Conservation (phyloP, 1,284 basidiomycete species). For the Leccinum solheimii region DNA sequence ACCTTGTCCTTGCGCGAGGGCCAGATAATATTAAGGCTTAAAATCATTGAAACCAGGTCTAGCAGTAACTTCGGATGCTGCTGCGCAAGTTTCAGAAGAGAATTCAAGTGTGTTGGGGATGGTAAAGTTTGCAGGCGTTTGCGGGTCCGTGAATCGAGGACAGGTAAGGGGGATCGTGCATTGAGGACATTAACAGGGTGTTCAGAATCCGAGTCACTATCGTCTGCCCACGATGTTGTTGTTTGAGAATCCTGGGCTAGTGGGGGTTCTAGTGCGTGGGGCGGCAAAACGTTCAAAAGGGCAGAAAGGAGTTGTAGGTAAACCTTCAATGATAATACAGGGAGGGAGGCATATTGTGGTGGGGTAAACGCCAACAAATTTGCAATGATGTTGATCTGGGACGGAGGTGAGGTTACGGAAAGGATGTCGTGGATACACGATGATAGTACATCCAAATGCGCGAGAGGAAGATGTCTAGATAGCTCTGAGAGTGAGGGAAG, state of each 20-base stretch:
- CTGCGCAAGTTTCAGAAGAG: slow-evolving; percentile 45
- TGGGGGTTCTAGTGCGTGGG: slow-evolving; percentile 50
- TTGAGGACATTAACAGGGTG: slow-evolving; percentile 38
- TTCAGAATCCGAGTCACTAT: slow-evolving; percentile 36
- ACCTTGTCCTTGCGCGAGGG: slow-evolving; percentile 57
- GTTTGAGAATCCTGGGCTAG: slow-evolving; percentile 25
- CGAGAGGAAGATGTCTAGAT: slow-evolving; percentile 47
- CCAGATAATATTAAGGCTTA: slow-evolving; percentile 58
- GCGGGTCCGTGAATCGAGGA: slow-evolving; percentile 55
- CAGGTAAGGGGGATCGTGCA: slow-evolving; percentile 37
- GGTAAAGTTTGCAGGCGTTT: slow-evolving; percentile 55
- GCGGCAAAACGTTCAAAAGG: slow-evolving; percentile 56
- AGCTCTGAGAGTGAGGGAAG: slow-evolving; percentile 49
- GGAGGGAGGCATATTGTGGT: slow-evolving; percentile 52
- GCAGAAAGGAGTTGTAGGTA: slow-evolving; percentile 56
- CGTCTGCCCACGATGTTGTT: slow-evolving; percentile 31
- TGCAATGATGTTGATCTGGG: slow-evolving; percentile 59
- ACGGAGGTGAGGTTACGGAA: slow-evolving; percentile 27
- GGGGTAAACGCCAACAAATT: slow-evolving; percentile 64
- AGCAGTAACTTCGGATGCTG: slow-evolving; percentile 40
- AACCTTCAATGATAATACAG: slow-evolving; percentile 45
- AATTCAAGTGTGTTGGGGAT: slow-evolving; percentile 49
- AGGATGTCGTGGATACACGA: slow-evolving; percentile 26
- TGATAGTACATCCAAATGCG: slow-evolving; percentile 36
- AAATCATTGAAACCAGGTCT: slow-evolving; percentile 50